Evolutionary conservation across 495 filamentous ascomycete genomes (phyloP).

Genomic region (Penicillium diatomitis): DNA sequence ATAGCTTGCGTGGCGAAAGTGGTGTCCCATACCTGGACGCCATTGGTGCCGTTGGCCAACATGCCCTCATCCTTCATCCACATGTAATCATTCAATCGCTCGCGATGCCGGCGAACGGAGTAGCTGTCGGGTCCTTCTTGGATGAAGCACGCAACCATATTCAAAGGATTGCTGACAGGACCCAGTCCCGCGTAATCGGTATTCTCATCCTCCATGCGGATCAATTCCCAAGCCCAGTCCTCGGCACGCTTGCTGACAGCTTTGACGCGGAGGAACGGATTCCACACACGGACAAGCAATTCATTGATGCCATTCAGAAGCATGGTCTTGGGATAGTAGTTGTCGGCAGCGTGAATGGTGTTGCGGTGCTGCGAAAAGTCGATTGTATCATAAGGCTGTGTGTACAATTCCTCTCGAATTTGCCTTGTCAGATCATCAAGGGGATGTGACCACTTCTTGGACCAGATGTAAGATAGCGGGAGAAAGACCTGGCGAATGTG

Average conservation of each 20-base stretch:
- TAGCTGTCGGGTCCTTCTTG: conserved; percentile 70
- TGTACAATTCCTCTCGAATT: conserved; percentile 77
- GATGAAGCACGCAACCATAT: conserved; percentile 73
- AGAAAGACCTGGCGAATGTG: conserved; percentile 91
- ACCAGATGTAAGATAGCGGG: conserved; percentile 86
- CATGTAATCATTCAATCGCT: conserved; percentile 74
- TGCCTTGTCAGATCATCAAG: conserved; percentile 59
- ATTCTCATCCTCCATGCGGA: conserved; percentile 84
- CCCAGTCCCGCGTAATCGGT: conserved; percentile 81
- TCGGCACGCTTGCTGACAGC: conserved; percentile 56
- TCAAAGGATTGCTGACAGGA: conserved; percentile 85
- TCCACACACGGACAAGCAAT: conserved; percentile 67
- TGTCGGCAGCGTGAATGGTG: conserved; percentile 67
- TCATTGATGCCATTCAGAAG: conserved; percentile 68
- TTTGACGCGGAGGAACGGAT: conserved; percentile 57
- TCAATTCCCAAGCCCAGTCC: conserved; percentile 64
- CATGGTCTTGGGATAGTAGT: conserved; percentile 89
- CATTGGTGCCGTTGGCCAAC: conserved; percentile 92
- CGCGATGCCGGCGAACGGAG: conserved; percentile 66
- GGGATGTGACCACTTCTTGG: conserved; percentile 63
- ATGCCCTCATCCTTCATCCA: conserved; percentile 92
- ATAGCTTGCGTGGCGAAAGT: conserved; percentile 77
- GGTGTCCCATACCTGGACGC: conserved; percentile 95
- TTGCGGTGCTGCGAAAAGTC: conserved; percentile 72
- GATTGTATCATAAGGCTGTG: conserved; percentile 68